phyloP scores from a whole-genome alignment of 2,329 filamentous ascomycete genomes.

The Aspergillus ibericus region DNA sequence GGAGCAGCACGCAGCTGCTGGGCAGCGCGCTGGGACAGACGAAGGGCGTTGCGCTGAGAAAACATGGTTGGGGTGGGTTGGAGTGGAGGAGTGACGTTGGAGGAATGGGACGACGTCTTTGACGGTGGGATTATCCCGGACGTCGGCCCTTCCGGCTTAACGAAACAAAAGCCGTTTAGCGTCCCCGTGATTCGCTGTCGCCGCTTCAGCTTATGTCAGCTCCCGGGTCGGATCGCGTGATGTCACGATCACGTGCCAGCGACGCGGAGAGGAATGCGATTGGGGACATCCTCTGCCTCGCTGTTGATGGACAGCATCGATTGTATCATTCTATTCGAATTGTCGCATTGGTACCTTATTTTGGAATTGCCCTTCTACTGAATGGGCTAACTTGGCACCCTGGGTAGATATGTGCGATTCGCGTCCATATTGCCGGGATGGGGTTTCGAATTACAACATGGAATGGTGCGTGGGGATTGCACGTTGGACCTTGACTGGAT shows the following conservation, averaged over 20 bases:
- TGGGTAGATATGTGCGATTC: slow-evolving; percentile 16
- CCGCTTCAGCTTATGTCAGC: slow-evolving; percentile 19
- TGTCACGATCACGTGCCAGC: slow-evolving; percentile 21
- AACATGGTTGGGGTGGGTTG: slow-evolving; percentile 56
- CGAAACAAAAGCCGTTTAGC: slow-evolving; percentile 26
- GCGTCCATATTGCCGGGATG: slow-evolving; percentile 51
- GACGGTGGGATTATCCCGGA: slow-evolving; percentile 26
- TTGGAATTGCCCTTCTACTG: neutral
- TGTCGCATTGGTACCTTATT: neutral
- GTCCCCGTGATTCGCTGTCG: slow-evolving; percentile 31
- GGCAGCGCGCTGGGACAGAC: slow-evolving; percentile 62
- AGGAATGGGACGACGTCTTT: slow-evolving; percentile 9
- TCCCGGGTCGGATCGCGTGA: slow-evolving; percentile 20
- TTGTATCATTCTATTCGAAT: neutral
- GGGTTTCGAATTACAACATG: slow-evolving; percentile 78
- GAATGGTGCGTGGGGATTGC: slow-evolving; percentile 64
- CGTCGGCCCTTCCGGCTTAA: slow-evolving; percentile 25
- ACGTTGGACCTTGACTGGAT: neutral
- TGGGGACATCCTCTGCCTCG: neutral
- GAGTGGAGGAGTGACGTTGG: slow-evolving; percentile 13
- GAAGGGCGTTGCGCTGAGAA: slow-evolving; percentile 61
- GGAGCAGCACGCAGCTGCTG: slow-evolving; percentile 59
- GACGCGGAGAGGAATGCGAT: neutral
- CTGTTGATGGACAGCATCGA: neutral
- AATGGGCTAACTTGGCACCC: neutral